phyloP scores from a whole-genome alignment of 495 filamentous ascomycete species.

The Daldinia vernicosa region DNA sequence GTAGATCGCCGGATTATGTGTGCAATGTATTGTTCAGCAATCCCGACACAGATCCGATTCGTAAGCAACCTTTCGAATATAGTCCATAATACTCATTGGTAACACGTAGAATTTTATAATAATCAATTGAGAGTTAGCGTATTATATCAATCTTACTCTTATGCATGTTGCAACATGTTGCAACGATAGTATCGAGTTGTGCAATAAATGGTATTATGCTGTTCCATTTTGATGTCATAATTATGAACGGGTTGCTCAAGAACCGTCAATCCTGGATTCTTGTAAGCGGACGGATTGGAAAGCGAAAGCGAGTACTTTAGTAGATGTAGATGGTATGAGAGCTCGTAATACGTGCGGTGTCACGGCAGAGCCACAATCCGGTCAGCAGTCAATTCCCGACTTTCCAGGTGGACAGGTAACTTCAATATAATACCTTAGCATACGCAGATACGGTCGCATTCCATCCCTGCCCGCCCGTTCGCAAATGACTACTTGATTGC shows the following conservation, averaged over 20 bases:
- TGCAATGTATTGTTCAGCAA: slow-evolving; percentile 33
- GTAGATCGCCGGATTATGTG: slow-evolving; percentile 24
- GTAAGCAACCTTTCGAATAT: slow-evolving; percentile 27
- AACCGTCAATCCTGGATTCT: neutral
- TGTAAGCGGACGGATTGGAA: slow-evolving; percentile 6
- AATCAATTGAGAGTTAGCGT: slow-evolving; percentile 2
- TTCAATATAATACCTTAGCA: slow-evolving; percentile 15
- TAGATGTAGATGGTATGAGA: neutral
- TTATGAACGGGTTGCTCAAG: slow-evolving; percentile 13
- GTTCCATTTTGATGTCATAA: slow-evolving; percentile 24
- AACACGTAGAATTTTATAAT: slow-evolving; percentile 17
- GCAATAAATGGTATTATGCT: slow-evolving; percentile 5
- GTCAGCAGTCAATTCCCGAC: slow-evolving; percentile 43
- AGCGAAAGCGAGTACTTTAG: slow-evolving; percentile 3
- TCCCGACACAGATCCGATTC: slow-evolving; percentile 42
- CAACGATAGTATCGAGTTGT: slow-evolving; percentile 1
- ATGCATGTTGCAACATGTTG: neutral
- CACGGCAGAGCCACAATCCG: slow-evolving; percentile 38
- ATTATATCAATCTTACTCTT: neutral
- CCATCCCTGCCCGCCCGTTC: slow-evolving; percentile 18
- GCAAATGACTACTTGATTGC: slow-evolving; percentile 25
- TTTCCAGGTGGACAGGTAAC: slow-evolving; percentile 32
- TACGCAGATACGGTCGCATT: slow-evolving; percentile 10
- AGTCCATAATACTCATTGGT: slow-evolving; percentile 22
- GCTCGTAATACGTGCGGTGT: slow-evolving; percentile 25